Conservation (phyloP, 163 green algal species). For the Chloromonas sp. region DNA sequence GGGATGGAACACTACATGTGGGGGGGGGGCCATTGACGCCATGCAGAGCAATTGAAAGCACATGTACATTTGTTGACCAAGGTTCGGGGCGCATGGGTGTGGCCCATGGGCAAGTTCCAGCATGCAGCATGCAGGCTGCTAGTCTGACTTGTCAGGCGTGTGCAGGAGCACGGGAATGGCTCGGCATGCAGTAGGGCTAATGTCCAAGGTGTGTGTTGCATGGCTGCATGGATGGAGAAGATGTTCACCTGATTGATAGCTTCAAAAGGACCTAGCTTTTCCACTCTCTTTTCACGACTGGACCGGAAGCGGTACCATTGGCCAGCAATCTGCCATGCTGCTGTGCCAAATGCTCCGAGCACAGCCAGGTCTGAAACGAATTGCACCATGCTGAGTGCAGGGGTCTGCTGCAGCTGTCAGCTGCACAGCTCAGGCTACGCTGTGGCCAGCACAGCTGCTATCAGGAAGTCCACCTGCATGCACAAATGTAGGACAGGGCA, state of each 20-base stretch:
- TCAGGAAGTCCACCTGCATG: not conserved
- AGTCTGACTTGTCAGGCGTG: too few species aligned
- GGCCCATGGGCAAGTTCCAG: too few species aligned
- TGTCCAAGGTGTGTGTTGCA: too few species aligned
- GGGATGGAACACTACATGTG: too few species aligned
- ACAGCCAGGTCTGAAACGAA: not conserved
- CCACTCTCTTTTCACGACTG: not conserved
- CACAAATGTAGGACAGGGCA: not conserved
- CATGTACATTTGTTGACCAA: too few species aligned
- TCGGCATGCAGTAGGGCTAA: too few species aligned
- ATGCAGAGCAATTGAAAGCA: too few species aligned
- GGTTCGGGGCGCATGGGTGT: too few species aligned
- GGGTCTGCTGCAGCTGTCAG: not conserved
- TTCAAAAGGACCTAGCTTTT: slow-evolving; percentile 3
- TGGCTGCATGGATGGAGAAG: too few species aligned
- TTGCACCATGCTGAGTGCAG: not conserved
- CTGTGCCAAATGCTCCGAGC: not conserved
- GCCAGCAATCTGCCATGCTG: not conserved
- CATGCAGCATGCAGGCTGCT: too few species aligned
- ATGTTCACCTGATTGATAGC: not conserved
- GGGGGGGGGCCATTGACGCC: too few species aligned
- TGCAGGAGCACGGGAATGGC: too few species aligned
- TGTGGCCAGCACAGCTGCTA: not conserved
- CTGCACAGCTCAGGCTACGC: not conserved
- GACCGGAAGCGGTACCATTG: slow-evolving; percentile 2